Conservation (phyloP, 164 flowering plant species). For the Nymphaea colorata region DNA sequence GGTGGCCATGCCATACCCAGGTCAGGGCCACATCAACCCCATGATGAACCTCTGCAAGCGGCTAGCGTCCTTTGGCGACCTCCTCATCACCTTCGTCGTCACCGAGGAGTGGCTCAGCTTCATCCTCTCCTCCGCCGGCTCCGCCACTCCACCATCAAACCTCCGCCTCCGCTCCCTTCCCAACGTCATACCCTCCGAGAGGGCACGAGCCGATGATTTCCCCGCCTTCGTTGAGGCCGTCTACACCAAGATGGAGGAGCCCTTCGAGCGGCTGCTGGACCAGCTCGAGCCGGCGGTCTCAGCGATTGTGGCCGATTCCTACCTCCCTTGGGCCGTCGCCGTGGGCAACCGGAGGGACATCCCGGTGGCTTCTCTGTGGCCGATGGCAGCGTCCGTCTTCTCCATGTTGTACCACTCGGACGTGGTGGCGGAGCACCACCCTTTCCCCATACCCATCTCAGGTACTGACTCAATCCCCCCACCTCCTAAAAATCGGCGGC, state of each 20-base stretch:
- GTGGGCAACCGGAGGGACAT: slow-evolving; percentile 37
- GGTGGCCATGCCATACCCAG: slow-evolving; percentile 44
- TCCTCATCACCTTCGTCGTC: slow-evolving; percentile 45
- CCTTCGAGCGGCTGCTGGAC: slow-evolving; percentile 44
- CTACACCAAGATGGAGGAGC: slow-evolving; percentile 36
- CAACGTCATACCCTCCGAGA: slow-evolving; percentile 69
- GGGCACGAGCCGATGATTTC: slow-evolving; percentile 30
- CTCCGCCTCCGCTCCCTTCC: slow-evolving; percentile 47
- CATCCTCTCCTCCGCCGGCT: slow-evolving; percentile 11
- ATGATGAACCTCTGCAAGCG: slow-evolving; percentile 48
- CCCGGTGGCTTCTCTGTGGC: slow-evolving; percentile 40
- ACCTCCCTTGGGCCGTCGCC: slow-evolving; percentile 30
- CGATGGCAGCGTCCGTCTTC: slow-evolving; percentile 39
- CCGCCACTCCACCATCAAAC: slow-evolving; percentile 21
- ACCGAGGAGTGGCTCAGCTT: slow-evolving; percentile 75
- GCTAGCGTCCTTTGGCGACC: slow-evolving; percentile 8
- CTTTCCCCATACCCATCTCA: slow-evolving; percentile 16
- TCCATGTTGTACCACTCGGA: slow-evolving; percentile 25
- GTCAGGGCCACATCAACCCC: slow-evolving; percentile 57
- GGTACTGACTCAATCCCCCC: too few species aligned
- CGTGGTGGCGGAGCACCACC: slow-evolving; percentile 20
- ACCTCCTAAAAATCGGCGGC: too few species aligned
- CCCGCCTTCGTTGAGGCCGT: slow-evolving; percentile 43
- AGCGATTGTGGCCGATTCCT: slow-evolving; percentile 35
- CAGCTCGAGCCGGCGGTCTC: slow-evolving; percentile 18